A percentile compares a stretch with the other conserved stretches of the same genome.
phyloP scores from a whole-genome alignment of 768 basidiomycete species.

The Rhodosporidiobolus sp. region DNA sequence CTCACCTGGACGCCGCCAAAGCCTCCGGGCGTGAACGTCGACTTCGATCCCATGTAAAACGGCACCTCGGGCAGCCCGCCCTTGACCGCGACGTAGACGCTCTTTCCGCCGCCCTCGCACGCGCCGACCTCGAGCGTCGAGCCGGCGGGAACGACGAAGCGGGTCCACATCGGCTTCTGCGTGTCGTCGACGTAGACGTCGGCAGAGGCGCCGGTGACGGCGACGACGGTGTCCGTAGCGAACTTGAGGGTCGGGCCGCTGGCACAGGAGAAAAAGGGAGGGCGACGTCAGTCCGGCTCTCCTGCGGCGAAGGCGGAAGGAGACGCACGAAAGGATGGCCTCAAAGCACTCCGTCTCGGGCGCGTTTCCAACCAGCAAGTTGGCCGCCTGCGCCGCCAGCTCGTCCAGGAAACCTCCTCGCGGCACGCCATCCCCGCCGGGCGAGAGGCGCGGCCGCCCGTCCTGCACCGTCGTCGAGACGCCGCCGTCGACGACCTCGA shows the following conservation, averaged over 20 bases:
- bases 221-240: constrained; percentile 55
- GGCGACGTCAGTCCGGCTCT: constrained; percentile 32
- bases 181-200: constrained; percentile 53
- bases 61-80: constrained; percentile 60
- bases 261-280: constrained; percentile 46
- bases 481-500: constrained; percentile 60
- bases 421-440: constrained; percentile 60
- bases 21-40: constrained; percentile 49
- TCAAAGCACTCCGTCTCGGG: constrained; percentile 59
- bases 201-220: constrained; percentile 58
- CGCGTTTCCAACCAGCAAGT: constrained; percentile 60
- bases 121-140: constrained; percentile 54
- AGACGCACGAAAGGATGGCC: constrained; percentile 46
- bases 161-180: constrained; percentile 55
- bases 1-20: constrained; percentile 27
- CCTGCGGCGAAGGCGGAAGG: background rate
- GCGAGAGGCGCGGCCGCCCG: constrained; percentile 54
- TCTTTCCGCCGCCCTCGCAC: constrained; percentile 52
- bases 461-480: constrained; percentile 63
- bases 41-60: constrained; percentile 62
- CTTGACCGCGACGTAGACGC: constrained; percentile 59
- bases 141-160: constrained; percentile 54
- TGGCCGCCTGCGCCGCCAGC: constrained; percentile 59
- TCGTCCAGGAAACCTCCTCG: constrained; percentile 65
- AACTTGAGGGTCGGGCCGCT: constrained; percentile 58